Evolutionary conservation across 345 rosid species (phyloP), one percentile per base, ranked within the genome.

Genomic region (Citrus trifoliata): DNA sequence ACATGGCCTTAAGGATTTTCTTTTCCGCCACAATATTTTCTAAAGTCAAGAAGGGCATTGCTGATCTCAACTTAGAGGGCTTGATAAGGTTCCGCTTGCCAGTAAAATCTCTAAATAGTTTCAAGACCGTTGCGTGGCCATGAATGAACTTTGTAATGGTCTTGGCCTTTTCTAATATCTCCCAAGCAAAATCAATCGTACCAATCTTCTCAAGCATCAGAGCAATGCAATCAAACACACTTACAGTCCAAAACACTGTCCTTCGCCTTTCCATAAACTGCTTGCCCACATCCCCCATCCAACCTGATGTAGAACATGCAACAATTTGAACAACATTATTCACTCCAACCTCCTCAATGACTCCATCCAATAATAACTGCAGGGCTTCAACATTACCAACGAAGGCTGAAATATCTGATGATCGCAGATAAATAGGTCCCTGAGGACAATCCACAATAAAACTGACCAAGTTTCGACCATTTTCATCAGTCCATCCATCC

Each of bases 401-500:
- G 0, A 71, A 55, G 18, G 71, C 79, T 4, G 93, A 82, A 71
- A 89, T 82, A 81, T 90, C 87, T 0, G 78, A 61, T 22, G 94
- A 88, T 2, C 64, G 68, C 46, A 93, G 88, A 82, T 90, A 91
- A 38, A 87, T 74, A 1, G 91, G 76, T 59, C 94, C 93, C 33
- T 72, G 81, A 3, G 89, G 90, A 67, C 82, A 88, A 63, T 93
- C 89, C 28, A 83, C 91, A 42, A 91, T 55, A 73, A 93, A 89
- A 82, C 51, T 72, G 78, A 90, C 88, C 21, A 91, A 72, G 78
- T 82, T 78, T 73, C 69, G 82, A 70, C 94, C 93, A 48, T 83
- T 81, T 59, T 80, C 75, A 46, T 86, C 89, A 35, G 74, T 76
- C 93, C 95, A 93, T 81, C 87, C 89, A 79, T 93, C 95, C 82